phyloP scores from a whole-genome alignment of 805 yeast genomes.

The Brettanomyces sp. region DNA sequence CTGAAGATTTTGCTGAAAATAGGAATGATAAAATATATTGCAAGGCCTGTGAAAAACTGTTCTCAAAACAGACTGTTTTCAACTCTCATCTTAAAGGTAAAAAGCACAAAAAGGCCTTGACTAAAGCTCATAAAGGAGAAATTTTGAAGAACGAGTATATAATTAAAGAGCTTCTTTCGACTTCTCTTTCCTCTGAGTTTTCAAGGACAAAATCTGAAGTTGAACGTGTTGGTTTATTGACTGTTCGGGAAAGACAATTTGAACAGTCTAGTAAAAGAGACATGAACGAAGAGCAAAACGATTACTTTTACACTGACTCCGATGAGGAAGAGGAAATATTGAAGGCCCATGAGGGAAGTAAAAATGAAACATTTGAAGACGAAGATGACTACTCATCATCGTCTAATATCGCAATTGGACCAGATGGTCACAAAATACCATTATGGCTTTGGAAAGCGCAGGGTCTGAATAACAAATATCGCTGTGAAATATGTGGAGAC shows the following conservation, averaged over 20 bases:
- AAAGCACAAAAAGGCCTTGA: slow-evolving; percentile 52
- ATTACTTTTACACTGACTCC: slow-evolving; percentile 12
- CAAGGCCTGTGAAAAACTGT: slow-evolving; percentile 49
- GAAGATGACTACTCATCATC: slow-evolving; percentile 33
- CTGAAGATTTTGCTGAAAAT: slow-evolving; percentile 11
- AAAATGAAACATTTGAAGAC: slow-evolving; percentile 21
- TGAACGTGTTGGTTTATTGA: slow-evolving; percentile 58
- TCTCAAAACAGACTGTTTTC: slow-evolving; percentile 57
- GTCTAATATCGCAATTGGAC: slow-evolving; percentile 64
- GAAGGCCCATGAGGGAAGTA: slow-evolving; percentile 14
- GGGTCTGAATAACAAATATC: slow-evolving; percentile 64
- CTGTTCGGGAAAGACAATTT: slow-evolving; percentile 57
- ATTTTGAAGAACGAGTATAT: slow-evolving; percentile 24
- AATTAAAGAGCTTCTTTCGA: slow-evolving; percentile 27
- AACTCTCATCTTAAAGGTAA: slow-evolving; percentile 65
- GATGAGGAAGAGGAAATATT: slow-evolving; percentile 17
- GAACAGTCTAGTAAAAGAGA: slow-evolving; percentile 35
- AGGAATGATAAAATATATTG: slow-evolving; percentile 34
- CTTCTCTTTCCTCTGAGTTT: slow-evolving; percentile 30
- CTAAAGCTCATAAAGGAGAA: slow-evolving; percentile 4
- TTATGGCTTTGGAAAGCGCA: slow-evolving; percentile 86
- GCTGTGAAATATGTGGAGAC: slow-evolving; percentile 86
- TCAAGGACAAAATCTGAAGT: slow-evolving; percentile 47
- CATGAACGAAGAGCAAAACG: slow-evolving; percentile 7
- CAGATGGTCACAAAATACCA: slow-evolving; percentile 90